Evolutionary conservation across 805 yeast genomes (phyloP).

Genomic region (Wickerhamomyces ciferrii): DNA sequence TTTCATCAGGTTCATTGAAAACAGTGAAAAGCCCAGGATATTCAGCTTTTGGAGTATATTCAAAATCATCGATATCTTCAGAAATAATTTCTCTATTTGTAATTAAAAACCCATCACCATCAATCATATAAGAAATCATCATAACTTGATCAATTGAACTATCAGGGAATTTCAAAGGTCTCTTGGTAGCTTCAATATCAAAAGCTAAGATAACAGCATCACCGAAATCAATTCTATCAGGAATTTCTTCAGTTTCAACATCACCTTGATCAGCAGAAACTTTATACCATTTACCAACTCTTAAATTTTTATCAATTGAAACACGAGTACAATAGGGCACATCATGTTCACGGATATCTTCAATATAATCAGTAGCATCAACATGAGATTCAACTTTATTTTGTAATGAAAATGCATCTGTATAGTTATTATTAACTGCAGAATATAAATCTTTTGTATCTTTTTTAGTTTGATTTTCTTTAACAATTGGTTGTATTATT

Average conservation of each 20-base stretch:
- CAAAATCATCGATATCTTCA: slow-evolving; percentile 94
- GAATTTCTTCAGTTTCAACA: slow-evolving; percentile 49
- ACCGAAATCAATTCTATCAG: slow-evolving; percentile 85
- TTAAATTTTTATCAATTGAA: slow-evolving; percentile 78
- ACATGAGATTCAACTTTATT: slow-evolving; percentile 17
- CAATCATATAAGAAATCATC: slow-evolving; percentile 99
- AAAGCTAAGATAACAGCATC: slow-evolving; percentile 96
- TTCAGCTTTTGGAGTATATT: slow-evolving; percentile 96
- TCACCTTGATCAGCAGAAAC: slow-evolving; percentile 61
- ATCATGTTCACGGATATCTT: slow-evolving; percentile 88
- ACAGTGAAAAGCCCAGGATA: slow-evolving; percentile 86
- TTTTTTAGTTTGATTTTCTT: slow-evolving; percentile 55
- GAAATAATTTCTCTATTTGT: slow-evolving; percentile 93
- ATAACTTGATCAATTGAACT: slow-evolving; percentile 84
- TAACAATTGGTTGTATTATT: slow-evolving; percentile 60
- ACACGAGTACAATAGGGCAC: slow-evolving; percentile 97
- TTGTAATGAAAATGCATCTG: slow-evolving; percentile 12
- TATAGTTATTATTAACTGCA: slow-evolving; percentile 36
- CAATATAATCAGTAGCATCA: slow-evolving; percentile 62
- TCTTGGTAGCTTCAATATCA: slow-evolving; percentile 96
- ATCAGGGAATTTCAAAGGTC: slow-evolving; percentile 94
- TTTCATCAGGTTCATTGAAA: slow-evolving; percentile 86
- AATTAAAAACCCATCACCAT: slow-evolving; percentile 91
- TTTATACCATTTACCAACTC: slow-evolving; percentile 96
- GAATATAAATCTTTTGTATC: slow-evolving; percentile 66